phyloP scores from a whole-genome alignment of 306 rosid genomes.

The Sindora glabra region DNA sequence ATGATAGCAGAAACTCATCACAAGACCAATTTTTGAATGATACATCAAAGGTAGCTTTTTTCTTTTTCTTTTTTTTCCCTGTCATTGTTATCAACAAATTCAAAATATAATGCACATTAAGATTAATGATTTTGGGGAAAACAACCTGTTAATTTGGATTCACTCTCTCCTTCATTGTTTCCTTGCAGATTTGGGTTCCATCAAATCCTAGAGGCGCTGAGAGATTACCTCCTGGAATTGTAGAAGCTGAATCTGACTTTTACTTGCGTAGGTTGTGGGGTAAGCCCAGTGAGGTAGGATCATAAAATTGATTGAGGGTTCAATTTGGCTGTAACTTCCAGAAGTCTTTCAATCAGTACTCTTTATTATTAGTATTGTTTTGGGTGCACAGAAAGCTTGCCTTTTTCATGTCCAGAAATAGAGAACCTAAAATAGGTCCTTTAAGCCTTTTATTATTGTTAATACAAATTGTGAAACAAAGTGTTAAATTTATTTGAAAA shows the following conservation, averaged over 20 bases:
- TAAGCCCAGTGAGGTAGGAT: conserved; percentile 75
- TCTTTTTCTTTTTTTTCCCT: not conserved
- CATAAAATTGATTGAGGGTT: not conserved
- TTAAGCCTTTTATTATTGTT: not conserved
- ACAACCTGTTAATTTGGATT: not conserved
- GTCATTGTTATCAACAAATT: conserved; percentile 3
- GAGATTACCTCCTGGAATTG: conserved; percentile 70
- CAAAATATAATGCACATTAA: no score
- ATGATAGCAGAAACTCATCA: conserved; percentile 27
- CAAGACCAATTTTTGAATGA: conserved; percentile 39
- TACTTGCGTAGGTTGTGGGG: conserved; percentile 96
- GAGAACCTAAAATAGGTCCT: not conserved
- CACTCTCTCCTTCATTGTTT: conserved; percentile 10
- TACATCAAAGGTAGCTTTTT: conserved; percentile 52
- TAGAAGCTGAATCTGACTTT: conserved; percentile 74
- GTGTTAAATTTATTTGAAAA: not conserved
- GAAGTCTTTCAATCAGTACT: not conserved
- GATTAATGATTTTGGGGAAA: not conserved
- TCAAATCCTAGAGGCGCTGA: conserved; percentile 98
- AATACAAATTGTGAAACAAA: not conserved
- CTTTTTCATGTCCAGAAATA: not conserved
- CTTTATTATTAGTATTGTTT: not conserved
- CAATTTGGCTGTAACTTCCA: not conserved
- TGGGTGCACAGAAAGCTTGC: not conserved
- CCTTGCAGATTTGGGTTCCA: conserved; percentile 83